These are phyloP conservation scores for Penicillium bovifimosum DNA, from an alignment of 495 filamentous ascomycete genomes.

Conservation along the genomic window DNA sequence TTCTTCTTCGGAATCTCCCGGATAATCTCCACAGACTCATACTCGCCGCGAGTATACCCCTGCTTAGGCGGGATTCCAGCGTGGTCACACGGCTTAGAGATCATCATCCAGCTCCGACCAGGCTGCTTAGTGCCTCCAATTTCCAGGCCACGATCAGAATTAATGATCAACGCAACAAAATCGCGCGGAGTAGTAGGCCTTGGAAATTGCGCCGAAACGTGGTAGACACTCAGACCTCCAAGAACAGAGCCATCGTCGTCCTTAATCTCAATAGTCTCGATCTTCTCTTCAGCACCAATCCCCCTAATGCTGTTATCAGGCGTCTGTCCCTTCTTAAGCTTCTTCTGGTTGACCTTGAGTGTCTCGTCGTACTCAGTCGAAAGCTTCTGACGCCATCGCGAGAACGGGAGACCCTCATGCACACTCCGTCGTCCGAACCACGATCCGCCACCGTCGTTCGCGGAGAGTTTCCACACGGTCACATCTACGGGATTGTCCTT, in stretches of 20 bases:
- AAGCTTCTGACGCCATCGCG: conserved; percentile 52
- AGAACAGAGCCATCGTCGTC: conserved; percentile 47
- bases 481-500: conserved; percentile 75
- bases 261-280: conserved; percentile 50
- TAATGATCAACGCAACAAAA: conserved; percentile 74
- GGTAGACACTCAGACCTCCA: conserved; percentile 56
- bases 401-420: conserved; percentile 69
- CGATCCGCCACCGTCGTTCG: conserved; percentile 73
- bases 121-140: conserved; percentile 20
- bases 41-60: conserved; percentile 75
- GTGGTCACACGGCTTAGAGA: conserved; percentile 79
- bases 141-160: conserved; percentile 32
- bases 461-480: conserved; percentile 69
- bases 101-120: conserved; percentile 68
- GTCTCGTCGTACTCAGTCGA: conserved; percentile 50
- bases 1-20: conserved; percentile 63
- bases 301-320: conserved; percentile 64
- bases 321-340: conserved; percentile 32
- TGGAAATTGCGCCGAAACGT: conserved; percentile 84
- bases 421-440: conserved; percentile 90
- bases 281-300: conserved; percentile 69
- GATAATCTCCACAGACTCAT: conserved; percentile 90
- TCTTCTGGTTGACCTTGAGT: conserved; percentile 53
- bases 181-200: conserved; percentile 82
- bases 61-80: conserved; percentile 59